Base-by-base conservation (phyloP, 371 early-diverging fungal genomes). In the Apophysomyces trapeziformis region DNA sequence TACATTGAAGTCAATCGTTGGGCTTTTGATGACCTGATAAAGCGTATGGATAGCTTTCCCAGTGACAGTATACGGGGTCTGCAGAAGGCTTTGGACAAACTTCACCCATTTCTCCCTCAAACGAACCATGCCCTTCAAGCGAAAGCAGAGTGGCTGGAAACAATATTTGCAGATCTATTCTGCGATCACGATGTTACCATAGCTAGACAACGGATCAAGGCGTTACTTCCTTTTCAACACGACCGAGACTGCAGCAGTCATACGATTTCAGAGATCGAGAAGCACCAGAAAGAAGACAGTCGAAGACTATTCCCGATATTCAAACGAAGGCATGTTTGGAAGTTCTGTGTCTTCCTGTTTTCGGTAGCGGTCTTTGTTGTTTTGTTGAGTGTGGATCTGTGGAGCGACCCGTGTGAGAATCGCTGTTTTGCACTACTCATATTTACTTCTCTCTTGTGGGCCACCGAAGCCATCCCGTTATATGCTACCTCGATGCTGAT, bases 1-100 rank as follows among this genome's bases (percentile, higher is more conserved):
- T 99, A 91, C 68, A 86, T 89, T 41, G 87, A 92, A 47, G 85
- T 97, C 58, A 98, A 99, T 82, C 76, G 85, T 64, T 94, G 92
- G 0, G 97, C 96, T 7, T 97, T 99, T 76, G 80, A 83, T 76
- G 97, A 96, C 78, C 93, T 97, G 69, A 75, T 97, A 32, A 97
- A 96, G 72, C 96, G 97, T 78, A 94, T 89, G 68, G 97, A 97
- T 83, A 96, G 95, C 38, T 88, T 91, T 39, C 82, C 90, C 2
- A 73, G 74, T 21, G 75, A 75, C 16, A 79, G 82, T 14, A 80
- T 90, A 56, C 64, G 64, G 4, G 21, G 64, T 70, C 77, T 88
- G 69, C 66, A 74, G 13, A 69, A 68, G 21, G 79, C 80, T 18
- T 85, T 91, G 0, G 75, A 85, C 18, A 54, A 61, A 5, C 70